phyloP scores from a whole-genome alignment of 495 filamentous ascomycete species.

The Schizothecium vesticola region DNA sequence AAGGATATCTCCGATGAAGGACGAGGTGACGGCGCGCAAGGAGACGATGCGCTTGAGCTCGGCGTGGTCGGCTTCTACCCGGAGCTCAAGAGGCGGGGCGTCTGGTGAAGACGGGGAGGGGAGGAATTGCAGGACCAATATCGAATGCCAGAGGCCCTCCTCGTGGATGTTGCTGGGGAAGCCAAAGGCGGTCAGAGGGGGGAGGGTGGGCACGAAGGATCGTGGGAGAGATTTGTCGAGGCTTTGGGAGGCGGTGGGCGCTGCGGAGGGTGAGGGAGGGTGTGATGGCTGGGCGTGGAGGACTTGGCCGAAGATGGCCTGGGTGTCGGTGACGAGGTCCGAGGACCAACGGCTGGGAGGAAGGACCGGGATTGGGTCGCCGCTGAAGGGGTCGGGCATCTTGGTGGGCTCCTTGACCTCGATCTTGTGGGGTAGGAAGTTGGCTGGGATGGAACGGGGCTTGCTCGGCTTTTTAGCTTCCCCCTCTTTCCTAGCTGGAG shows the following conservation, averaged over 20 bases:
- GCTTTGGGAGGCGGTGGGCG: constrained; percentile 20
- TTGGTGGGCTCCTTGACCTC: neutral
- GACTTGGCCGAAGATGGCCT: constrained; percentile 39
- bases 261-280: neutral
- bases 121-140: constrained; percentile 23
- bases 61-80: constrained; percentile 25
- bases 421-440: constrained; percentile 14
- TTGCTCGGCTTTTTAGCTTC: constrained; percentile 2
- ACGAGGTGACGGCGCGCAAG: constrained; percentile 20
- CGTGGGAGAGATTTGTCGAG: constrained; percentile 10
- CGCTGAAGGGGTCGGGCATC: neutral
- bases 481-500: neutral
- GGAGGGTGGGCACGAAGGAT: constrained; percentile 25
- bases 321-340: constrained; percentile 23
- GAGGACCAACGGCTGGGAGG: constrained; percentile 24
- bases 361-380: neutral
- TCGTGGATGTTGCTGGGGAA: constrained; percentile 20
- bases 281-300: constrained; percentile 23
- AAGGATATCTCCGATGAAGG: constrained; percentile 23
- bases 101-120: constrained; percentile 8
- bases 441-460: constrained; percentile 6
- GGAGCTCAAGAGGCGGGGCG: constrained; percentile 31
- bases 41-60: constrained; percentile 19
- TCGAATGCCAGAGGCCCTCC: constrained; percentile 22
- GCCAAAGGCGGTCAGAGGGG: constrained; percentile 15